A percentile compares a stretch with the other conserved stretches of the same genome.
Evolutionary conservation across 805 yeast species (phyloP).

Genomic region (Jamesozyma gamospora): DNA sequence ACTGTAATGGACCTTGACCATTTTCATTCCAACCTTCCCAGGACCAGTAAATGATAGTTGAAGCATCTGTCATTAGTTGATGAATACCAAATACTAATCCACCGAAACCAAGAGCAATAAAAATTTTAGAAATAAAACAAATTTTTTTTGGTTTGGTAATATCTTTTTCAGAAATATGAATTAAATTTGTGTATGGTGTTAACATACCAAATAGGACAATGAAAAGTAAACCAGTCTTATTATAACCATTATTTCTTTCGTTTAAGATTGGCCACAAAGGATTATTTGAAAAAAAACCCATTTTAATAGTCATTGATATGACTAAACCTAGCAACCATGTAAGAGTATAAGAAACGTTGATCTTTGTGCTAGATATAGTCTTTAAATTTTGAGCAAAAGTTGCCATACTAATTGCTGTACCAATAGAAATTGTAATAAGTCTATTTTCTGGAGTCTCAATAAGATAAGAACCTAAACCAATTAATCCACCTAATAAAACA

Average conservation of each 20-base stretch:
- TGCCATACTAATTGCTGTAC: slow-evolving; percentile 51
- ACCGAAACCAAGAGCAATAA: slow-evolving; percentile 57
- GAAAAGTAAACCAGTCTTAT: slow-evolving; percentile 44
- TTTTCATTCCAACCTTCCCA: slow-evolving; percentile 90
- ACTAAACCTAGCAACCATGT: slow-evolving; percentile 51
- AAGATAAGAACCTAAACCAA: slow-evolving; percentile 70
- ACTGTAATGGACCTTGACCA: slow-evolving; percentile 80
- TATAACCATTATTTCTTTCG: slow-evolving; percentile 75
- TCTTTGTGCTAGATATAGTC: slow-evolving; percentile 27
- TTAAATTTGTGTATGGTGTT: slow-evolving; percentile 36
- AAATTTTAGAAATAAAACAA: slow-evolving; percentile 10
- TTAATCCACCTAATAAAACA: slow-evolving; percentile 38
- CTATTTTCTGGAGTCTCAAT: slow-evolving; percentile 61
- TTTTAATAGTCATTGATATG: slow-evolving; percentile 64
- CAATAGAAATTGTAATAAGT: slow-evolving; percentile 55
- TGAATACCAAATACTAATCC: slow-evolving; percentile 60
- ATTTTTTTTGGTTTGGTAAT: slow-evolving; percentile 7
- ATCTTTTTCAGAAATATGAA: slow-evolving; percentile 13
- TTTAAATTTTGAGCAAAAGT: slow-evolving; percentile 48
- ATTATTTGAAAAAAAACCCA: slow-evolving; percentile 70
- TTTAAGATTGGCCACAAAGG: slow-evolving; percentile 97
- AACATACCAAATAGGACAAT: slow-evolving; percentile 48
- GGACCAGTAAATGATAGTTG: slow-evolving; percentile 84
- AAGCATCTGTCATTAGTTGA: slow-evolving; percentile 72
- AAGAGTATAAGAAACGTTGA: slow-evolving; percentile 13